These are phyloP conservation scores for Allium cepa DNA, from an alignment of 106 monocot species.

Conservation along the genomic window DNA sequence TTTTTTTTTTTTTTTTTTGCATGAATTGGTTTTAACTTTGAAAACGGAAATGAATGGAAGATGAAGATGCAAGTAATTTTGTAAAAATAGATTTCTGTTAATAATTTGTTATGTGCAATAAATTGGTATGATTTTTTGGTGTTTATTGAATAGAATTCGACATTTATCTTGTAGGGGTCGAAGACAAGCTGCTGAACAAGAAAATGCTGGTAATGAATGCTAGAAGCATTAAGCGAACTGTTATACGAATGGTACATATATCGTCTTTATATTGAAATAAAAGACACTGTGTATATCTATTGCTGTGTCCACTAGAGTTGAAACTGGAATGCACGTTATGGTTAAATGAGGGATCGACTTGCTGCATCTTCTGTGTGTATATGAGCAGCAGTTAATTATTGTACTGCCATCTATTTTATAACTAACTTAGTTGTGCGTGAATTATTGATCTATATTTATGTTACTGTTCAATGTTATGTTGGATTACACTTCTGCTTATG, in stretches of 20 bases:
- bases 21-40: too few species aligned
- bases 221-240: slow-evolving; percentile 82
- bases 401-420: too few species aligned
- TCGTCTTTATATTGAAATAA: background rate
- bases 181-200: slow-evolving; percentile 64
- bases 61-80: background rate
- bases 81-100: too few species aligned
- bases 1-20: too few species aligned
- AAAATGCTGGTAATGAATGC: slow-evolving; percentile 67
- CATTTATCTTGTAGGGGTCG: slow-evolving; percentile 39
- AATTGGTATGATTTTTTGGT: too few species aligned
- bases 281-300: background rate
- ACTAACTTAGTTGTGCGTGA: too few species aligned
- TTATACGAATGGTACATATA: slow-evolving; percentile 13
- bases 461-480: too few species aligned
- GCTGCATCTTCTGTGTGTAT: slow-evolving; percentile 10
- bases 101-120: too few species aligned
- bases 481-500: too few species aligned
- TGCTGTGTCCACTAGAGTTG: background rate
- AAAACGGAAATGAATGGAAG: background rate
- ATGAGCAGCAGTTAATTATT: slow-evolving; percentile 2
- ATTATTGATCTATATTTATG: too few species aligned
- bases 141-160: too few species aligned
- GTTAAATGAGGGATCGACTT: background rate
- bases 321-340: background rate